Conservation (phyloP, 352 stramenopile genomes). For the Halophytophthora batemanensis region DNA sequence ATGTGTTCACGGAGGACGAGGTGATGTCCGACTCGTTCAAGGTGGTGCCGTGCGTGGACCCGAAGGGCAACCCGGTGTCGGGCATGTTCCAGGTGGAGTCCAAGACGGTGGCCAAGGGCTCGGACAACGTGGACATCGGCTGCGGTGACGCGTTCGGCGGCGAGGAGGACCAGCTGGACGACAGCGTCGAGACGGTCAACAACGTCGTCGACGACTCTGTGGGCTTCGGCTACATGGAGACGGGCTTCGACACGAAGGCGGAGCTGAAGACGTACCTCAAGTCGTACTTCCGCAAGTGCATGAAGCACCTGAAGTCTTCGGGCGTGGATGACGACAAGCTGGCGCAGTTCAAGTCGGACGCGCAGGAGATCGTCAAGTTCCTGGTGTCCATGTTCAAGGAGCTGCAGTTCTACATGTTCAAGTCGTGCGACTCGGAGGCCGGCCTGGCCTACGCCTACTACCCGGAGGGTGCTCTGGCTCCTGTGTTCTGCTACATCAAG, state of each 20-base stretch:
- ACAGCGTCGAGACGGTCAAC: constrained; percentile 64
- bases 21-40: constrained; percentile 67
- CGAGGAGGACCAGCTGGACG: constrained; percentile 36
- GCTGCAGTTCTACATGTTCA: constrained; percentile 73
- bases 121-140: constrained; percentile 56
- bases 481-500: constrained; percentile 66
- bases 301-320: constrained; percentile 59
- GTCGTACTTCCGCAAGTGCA: constrained; percentile 65
- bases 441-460: constrained; percentile 66
- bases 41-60: constrained; percentile 42
- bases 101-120: constrained; percentile 49
- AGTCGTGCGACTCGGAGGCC: constrained; percentile 58
- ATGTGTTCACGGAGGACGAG: constrained; percentile 68
- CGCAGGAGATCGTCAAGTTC: constrained; percentile 67
- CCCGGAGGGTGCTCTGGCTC: constrained; percentile 47
- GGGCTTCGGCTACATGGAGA: constrained; percentile 62
- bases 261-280: constrained; percentile 74
- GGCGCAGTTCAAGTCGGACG: constrained; percentile 52
- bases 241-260: constrained; percentile 56
- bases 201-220: constrained; percentile 57
- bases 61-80: constrained; percentile 46
- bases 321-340: constrained; percentile 42
- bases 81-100: constrained; percentile 61
- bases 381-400: constrained; percentile 62
- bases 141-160: constrained; percentile 60